These are phyloP conservation scores for Phlyctochytrium bullatum DNA, from an alignment of 192 early-diverging fungal species.

Conservation along the genomic window DNA sequence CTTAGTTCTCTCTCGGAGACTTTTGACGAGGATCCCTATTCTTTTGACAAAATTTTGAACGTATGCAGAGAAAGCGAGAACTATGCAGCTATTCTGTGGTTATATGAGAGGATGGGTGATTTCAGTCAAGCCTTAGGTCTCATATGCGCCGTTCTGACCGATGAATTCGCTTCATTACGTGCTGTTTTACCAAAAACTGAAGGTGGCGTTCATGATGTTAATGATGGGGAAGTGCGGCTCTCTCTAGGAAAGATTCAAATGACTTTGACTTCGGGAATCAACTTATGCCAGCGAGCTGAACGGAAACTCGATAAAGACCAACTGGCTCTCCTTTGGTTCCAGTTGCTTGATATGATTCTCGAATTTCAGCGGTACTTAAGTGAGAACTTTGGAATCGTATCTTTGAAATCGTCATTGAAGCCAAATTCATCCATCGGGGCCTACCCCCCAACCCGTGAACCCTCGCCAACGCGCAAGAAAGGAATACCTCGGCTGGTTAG, in stretches of 20 bases:
- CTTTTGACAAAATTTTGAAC: conserved; percentile 29
- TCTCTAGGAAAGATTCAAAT: conserved; percentile 11
- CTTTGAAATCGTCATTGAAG: conserved; percentile 7
- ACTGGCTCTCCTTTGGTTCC: conserved; percentile 36
- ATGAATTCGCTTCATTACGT: background rate
- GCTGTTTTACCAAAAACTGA: conserved; percentile 8
- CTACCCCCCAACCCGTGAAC: background rate
- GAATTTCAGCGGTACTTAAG: conserved; percentile 22
- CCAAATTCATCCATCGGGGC: background rate
- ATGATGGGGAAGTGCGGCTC: background rate
- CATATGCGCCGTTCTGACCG: conserved; percentile 17
- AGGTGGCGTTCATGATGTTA: background rate
- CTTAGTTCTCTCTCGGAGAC: conserved; percentile 15
- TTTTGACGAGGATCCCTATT: conserved; percentile 31
- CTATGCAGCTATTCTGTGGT: conserved; percentile 35
- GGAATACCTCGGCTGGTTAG: no score
- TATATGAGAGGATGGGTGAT: conserved; percentile 37
- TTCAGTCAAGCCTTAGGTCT: conserved; percentile 28
- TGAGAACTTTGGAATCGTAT: background rate
- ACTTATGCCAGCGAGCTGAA: conserved; percentile 27
- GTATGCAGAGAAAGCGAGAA: conserved; percentile 27
- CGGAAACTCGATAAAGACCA: conserved; percentile 19
- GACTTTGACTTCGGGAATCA: conserved; percentile 7
- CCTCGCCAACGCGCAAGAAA: conserved; percentile 1
- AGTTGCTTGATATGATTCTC: conserved; percentile 31